These are phyloP conservation scores for Blakeslea trispora DNA, from an alignment of 371 early-diverging fungal genomes.

Conservation along the genomic window DNA sequence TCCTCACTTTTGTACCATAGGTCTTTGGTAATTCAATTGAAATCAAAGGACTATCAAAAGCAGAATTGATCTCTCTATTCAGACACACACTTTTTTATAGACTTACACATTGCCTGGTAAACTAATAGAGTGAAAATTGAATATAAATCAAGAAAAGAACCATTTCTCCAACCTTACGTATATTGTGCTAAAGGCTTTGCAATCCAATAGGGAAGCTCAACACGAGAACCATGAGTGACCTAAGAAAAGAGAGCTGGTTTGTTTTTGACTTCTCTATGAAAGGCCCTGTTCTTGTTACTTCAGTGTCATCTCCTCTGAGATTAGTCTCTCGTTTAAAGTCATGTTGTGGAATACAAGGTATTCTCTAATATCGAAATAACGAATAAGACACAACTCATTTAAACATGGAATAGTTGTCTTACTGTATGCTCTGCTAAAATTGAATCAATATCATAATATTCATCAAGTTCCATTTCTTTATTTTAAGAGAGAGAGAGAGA, in stretches of 20 bases:
- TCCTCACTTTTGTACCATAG: conserved; percentile 45
- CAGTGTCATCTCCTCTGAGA: conserved; percentile 38
- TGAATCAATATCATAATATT: conserved; percentile 52
- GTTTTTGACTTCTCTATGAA: neutral
- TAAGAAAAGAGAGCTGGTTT: neutral
- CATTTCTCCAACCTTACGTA: conserved; percentile 39
- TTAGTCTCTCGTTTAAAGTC: conserved; percentile 35
- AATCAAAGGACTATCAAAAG: conserved; percentile 24
- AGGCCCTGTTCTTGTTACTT: too few species aligned
- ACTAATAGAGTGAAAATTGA: conserved; percentile 3
- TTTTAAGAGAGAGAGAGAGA: too few species aligned
- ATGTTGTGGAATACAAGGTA: conserved; percentile 44
- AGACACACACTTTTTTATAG: too few species aligned
- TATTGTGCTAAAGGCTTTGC: conserved; percentile 43
- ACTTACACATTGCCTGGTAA: conserved; percentile 4
- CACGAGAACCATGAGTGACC: conserved; percentile 25
- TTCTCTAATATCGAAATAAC: conserved; percentile 28
- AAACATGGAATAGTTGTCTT: neutral
- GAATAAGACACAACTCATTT: neutral
- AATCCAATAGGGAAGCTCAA: conserved; percentile 52
- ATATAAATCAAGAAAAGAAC: too few species aligned
- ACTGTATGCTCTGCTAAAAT: conserved; percentile 53
- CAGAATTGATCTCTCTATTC: too few species aligned
- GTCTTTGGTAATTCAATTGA: conserved; percentile 41
- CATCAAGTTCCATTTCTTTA: conserved; percentile 52